Evolutionary conservation across 768 basidiomycete genomes (phyloP).

Genomic region (Kwoniella dendrophila): DNA sequence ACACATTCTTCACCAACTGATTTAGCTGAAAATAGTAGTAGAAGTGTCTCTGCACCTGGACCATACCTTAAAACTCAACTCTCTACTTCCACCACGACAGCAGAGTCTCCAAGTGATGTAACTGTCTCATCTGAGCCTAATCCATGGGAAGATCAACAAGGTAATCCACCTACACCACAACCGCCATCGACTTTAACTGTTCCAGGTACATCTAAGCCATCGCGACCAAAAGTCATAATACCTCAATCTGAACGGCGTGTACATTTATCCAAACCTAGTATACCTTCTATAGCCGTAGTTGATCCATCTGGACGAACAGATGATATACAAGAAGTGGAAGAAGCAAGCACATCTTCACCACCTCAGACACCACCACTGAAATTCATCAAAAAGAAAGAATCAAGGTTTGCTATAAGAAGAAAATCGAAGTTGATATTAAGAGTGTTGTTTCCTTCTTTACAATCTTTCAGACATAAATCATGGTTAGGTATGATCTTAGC

Average conservation of each 20-base stretch:
- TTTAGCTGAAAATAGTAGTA: not conserved
- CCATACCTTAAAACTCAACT: not conserved
- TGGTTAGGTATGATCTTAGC: conserved; percentile 71
- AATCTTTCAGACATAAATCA: conserved; percentile 71
- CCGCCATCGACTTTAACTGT: not conserved
- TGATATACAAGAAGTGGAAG: no score
- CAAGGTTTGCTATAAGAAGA: conserved; percentile 35
- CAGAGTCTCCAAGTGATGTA: not conserved
- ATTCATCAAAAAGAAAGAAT: conserved; percentile 16
- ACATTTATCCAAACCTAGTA: conserved; percentile 11
- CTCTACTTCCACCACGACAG: not conserved
- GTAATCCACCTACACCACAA: conserved; percentile 20
- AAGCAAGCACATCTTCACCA: not conserved
- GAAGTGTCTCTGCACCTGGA: conserved; percentile 10
- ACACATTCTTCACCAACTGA: conserved; percentile 14
- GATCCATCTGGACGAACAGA: conserved; percentile 48
- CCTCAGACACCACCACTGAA: conserved; percentile 41
- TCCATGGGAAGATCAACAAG: conserved; percentile 41
- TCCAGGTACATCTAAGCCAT: conserved; percentile 9
- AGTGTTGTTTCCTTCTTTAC: conserved; percentile 82
- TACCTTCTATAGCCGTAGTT: conserved; percentile 44
- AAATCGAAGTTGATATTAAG: conserved; percentile 58
- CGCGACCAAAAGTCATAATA: conserved; percentile 21
- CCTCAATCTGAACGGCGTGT: conserved; percentile 11
- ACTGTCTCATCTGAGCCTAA: conserved; percentile 28